Evolutionary conservation across 441 rosid species (phyloP), one percentile per base, ranked within the genome.

Genomic region (Populus hybrid): DNA sequence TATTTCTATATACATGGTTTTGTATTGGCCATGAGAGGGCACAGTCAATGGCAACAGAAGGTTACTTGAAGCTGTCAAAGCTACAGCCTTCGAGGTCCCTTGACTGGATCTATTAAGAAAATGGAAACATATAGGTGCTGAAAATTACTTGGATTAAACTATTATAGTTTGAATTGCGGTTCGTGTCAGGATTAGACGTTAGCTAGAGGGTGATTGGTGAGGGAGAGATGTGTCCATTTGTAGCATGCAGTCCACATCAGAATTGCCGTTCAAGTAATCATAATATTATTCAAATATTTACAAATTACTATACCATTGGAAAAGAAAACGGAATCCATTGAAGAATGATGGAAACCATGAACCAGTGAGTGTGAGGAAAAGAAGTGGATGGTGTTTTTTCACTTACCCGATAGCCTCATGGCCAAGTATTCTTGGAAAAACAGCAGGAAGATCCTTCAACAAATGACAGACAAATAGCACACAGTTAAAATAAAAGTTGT

Each of bases 351-450:
- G 3, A 69, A 69, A 8, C n/a, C 23, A 19, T 35, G 40, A 16
- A 69, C 23, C 21, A 19, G 10, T 30, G 6, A 35, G 23, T 1
- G 6, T 14, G 57, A 46, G 19, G 67, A 24, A 19, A 23, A 35
- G 21, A 30, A 34, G 42, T 0, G 18, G 3, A 69, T 9, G 23
- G 26, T 9, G 2, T 32, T 9, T 10, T 69, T n/a, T n/a, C 26
- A 73, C 89, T 81, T 69, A 92, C 97, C 94, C 90, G 5, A 92
- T 82, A 3, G 98, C 97, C 81, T 94, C 94, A 71, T 92, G 97
- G 70, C 97, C 94, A 0, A 94, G 84, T 70, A 94, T 90, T 79
- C 93, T 88, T 0, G 97, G 98, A 64, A 85, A 86, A 79, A 86
- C 81, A 6, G 84, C 89, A 6, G 93, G 95, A 74, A 88, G 89